Evolutionary conservation across 2,329 filamentous ascomycete genomes (phyloP).

Genomic region (Aspergillus quadrilineatus): DNA sequence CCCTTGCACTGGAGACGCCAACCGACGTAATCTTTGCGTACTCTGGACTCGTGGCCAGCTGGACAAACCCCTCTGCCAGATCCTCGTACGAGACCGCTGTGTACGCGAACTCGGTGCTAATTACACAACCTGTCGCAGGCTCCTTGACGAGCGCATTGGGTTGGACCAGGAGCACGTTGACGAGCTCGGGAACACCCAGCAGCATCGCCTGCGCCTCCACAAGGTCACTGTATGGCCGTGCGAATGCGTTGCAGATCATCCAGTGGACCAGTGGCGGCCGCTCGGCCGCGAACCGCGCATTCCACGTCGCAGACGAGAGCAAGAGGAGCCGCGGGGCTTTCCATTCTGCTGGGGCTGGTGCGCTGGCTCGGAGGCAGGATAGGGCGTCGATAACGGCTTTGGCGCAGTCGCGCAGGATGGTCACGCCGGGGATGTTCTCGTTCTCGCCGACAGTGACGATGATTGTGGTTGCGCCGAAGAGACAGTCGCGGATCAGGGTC

Average conservation of each 20-base stretch:
- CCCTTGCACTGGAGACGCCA: constrained; percentile 5
- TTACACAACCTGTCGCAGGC: constrained; percentile 1
- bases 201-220: constrained; percentile 3
- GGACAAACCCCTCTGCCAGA: constrained; percentile 5
- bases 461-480: constrained; percentile 1
- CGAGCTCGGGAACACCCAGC: neutral
- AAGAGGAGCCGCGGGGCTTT: neutral
- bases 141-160: constrained; percentile 8
- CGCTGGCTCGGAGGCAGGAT: neutral
- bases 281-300: neutral
- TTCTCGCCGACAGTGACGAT: constrained; percentile 3
- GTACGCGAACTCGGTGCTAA: constrained; percentile 5
- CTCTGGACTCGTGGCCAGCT: neutral
- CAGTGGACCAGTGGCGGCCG: constrained; percentile 2
- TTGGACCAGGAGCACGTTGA: neutral
- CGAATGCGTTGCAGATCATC: constrained; percentile 8
- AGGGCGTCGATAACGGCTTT: neutral
- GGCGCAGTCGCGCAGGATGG: neutral
- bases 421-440: constrained; percentile 1
- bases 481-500: neutral
- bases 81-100: constrained; percentile 7
- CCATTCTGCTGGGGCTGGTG: neutral
- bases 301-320: constrained; percentile 5
- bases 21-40: neutral
- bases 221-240: constrained; percentile 2